Percentiles rank a stretch among this genome's conserved stretches.
These are phyloP conservation scores for Geosiphon pyriformis DNA, from an alignment of 192 early-diverging fungal genomes.

Conservation along the genomic window DNA sequence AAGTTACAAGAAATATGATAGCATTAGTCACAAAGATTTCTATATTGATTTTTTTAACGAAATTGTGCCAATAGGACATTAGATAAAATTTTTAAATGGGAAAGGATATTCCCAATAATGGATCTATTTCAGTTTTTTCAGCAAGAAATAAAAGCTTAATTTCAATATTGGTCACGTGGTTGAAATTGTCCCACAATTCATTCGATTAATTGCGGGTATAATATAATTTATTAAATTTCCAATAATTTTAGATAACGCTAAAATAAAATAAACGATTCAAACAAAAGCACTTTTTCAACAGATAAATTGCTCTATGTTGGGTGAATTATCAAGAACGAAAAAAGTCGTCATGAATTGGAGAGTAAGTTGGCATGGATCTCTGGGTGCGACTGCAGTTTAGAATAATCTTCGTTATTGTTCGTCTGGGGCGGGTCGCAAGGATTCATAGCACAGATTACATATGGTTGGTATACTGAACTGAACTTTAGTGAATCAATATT, in stretches of 20 bases:
- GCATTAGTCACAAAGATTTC: background rate
- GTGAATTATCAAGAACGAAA: background rate
- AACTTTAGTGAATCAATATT: too few species aligned
- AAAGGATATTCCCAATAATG: background rate
- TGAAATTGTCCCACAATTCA: background rate
- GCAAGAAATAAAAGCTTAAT: background rate
- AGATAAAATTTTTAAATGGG: background rate
- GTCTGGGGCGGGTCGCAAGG: background rate
- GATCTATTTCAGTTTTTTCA: background rate
- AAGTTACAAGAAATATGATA: background rate
- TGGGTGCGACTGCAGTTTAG: background rate
- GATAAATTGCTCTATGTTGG: background rate
- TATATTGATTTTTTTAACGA: background rate
- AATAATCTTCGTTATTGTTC: background rate
- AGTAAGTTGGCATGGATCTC: background rate
- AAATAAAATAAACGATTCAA: background rate
- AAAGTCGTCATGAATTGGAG: background rate
- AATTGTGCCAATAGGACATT: background rate
- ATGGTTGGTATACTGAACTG: too few species aligned
- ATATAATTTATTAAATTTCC: too few species aligned
- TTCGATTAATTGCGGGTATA: background rate
- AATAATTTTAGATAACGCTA: background rate
- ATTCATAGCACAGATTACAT: background rate
- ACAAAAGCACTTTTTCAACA: background rate
- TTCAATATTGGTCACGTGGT: background rate